Evolutionary conservation across 805 yeast genomes (phyloP).

Genomic region (Yarrowia divulgata): DNA sequence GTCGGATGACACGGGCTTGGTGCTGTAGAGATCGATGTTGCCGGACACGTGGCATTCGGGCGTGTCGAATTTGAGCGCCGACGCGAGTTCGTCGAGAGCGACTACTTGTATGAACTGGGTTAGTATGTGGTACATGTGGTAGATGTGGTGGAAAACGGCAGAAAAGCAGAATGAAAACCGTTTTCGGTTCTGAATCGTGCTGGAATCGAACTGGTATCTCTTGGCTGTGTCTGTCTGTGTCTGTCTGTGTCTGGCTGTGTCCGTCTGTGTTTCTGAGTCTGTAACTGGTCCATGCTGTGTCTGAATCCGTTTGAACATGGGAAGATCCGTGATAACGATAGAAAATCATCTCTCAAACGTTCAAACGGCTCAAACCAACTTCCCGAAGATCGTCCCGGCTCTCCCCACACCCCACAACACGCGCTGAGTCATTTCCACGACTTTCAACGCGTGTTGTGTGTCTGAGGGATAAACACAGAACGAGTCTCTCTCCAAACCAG

Average conservation of each 20-base stretch:
- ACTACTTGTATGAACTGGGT: conserved; percentile 86
- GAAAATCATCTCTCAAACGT: too few relatives aligned
- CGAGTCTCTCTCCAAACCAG: too few relatives aligned
- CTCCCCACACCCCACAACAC: neutral
- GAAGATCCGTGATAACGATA: too few relatives aligned
- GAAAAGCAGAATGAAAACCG: too few relatives aligned
- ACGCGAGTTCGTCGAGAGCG: conserved; percentile 90
- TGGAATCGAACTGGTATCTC: too few relatives aligned
- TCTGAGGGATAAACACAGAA: conserved; percentile 12
- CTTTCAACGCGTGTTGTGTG: neutral
- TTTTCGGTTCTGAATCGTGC: too few relatives aligned
- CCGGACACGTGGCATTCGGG: conserved; percentile 80
- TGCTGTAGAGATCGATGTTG: conserved; percentile 91
- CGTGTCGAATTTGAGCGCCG: conserved; percentile 79
- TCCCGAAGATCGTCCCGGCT: too few relatives aligned
- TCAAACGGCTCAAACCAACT: too few relatives aligned
- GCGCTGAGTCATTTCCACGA: conserved; percentile 1
- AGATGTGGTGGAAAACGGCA: too few relatives aligned
- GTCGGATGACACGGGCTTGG: conserved; percentile 91
- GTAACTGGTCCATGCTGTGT: neutral
- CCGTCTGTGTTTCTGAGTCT: neutral
- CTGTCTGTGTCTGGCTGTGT: neutral
- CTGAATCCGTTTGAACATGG: too few relatives aligned
- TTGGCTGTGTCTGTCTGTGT: too few relatives aligned
- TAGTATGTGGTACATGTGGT: too few relatives aligned